Evolutionary conservation across 768 basidiomycete genomes (phyloP), one percentile per base, ranked within the genome.

Genomic region (Termitomyces sp.): DNA sequence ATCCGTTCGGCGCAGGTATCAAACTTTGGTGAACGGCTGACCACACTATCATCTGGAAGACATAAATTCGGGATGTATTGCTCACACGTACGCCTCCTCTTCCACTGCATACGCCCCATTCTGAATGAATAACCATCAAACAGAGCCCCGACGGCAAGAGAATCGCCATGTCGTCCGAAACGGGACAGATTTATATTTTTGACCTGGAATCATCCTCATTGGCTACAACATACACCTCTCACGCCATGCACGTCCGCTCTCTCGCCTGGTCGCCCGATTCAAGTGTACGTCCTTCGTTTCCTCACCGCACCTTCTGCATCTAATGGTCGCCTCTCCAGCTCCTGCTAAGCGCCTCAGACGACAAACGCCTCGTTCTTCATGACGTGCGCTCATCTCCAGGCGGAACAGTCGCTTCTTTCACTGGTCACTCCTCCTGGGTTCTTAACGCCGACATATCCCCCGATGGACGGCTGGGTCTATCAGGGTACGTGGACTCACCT

Each of bases 351-450:
- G 95, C 89, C 2, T 95, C 93, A 3, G 95, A 98, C 69, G 95
- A 96, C 73, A 93, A 93, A 70, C 85, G 91, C 18, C 86, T 98
- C 58, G 87, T 93, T 53, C 73, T 96, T 48, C 93, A 96, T 70
- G 95, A 98, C 68, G 90, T 95, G 16, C 87, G 95, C 55, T 78
- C 82, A n/a, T 77, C 87, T 5, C 78, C 83, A 44, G 87, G 92
- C 20, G 88, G 90, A 40, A 87, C 88, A 1, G 92, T 95, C 20
- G 92, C 95, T 14, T 86, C 92, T 10, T 77, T 98, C 62, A 82
- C 84, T 5, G 95, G 95, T 0, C 95, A 98, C 70, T 82, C 91
- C 0, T 95, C 93, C 10, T 96, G 95, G 94, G 91, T 93, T 2
- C 79, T 98, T 37, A 88, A 86, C 65, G 78, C 85, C 7, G 89